Evolutionary conservation across 768 basidiomycete species (phyloP).

Genomic region (Termitomyces sp.): DNA sequence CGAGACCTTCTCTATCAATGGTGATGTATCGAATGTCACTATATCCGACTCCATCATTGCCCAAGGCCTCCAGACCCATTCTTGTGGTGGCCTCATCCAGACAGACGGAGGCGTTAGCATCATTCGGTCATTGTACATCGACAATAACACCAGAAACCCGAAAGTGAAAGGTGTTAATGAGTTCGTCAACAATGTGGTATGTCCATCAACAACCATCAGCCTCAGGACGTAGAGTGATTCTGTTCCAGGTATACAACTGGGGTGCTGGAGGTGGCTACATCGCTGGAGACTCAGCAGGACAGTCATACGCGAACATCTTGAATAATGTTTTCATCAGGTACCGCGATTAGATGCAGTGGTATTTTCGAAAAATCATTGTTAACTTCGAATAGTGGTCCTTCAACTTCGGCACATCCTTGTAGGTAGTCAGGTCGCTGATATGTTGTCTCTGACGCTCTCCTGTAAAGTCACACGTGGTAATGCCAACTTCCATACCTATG

Average conservation of each 20-base stretch:
- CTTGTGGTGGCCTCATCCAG: conserved; percentile 31
- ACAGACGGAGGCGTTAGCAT: conserved; percentile 31
- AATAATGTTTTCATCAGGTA: conserved; percentile 31
- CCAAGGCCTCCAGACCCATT: conserved; percentile 31
- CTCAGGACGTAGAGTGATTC: neutral
- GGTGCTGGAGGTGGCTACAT: conserved; percentile 30
- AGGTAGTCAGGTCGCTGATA: neutral
- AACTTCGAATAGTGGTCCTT: conserved; percentile 21
- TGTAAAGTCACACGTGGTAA: conserved; percentile 28
- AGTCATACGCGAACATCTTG: conserved; percentile 28
- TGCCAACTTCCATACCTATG: conserved; percentile 30
- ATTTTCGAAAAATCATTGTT: neutral
- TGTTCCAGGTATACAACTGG: conserved; percentile 28
- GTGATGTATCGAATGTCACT: conserved; percentile 30
- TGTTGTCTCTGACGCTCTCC: neutral
- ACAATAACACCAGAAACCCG: conserved; percentile 31
- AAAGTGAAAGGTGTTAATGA: conserved; percentile 34
- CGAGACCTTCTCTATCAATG: conserved; percentile 31
- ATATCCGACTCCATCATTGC: conserved; percentile 33
- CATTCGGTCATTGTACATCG: conserved; percentile 30
- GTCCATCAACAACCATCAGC: neutral
- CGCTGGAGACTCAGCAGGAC: conserved; percentile 29
- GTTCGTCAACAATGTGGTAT: conserved; percentile 31
- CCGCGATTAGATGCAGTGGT: neutral
- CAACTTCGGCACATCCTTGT: conserved; percentile 25